These are phyloP conservation scores for Melanomma pulvis-pyrius DNA, from an alignment of 495 filamentous ascomycete genomes.

Conservation along the genomic window DNA sequence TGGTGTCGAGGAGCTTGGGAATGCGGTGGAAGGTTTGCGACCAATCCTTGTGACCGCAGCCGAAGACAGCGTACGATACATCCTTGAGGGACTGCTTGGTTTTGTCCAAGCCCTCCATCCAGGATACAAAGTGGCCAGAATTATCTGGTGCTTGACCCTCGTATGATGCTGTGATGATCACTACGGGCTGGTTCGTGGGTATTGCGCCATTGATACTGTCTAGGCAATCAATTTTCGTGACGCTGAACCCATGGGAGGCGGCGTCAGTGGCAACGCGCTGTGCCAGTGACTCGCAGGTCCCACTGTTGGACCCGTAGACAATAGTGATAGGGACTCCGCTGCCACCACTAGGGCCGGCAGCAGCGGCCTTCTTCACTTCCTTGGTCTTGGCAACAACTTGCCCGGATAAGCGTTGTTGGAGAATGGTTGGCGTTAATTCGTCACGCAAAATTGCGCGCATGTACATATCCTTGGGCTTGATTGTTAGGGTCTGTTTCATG, in stretches of 20 bases:
- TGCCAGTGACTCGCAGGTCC: slow-evolving; percentile 71
- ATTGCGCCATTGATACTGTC: slow-evolving; percentile 63
- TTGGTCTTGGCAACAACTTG: not conserved
- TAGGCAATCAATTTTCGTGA: slow-evolving; percentile 54
- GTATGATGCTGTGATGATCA: slow-evolving; percentile 68
- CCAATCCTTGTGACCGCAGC: slow-evolving; percentile 64
- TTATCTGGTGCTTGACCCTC: slow-evolving; percentile 74
- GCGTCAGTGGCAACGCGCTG: slow-evolving; percentile 62
- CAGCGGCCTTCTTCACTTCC: not conserved
- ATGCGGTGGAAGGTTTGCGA: slow-evolving; percentile 68
- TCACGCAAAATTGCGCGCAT: slow-evolving; percentile 65
- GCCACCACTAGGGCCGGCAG: not conserved
- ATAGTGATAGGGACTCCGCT: slow-evolving; percentile 59
- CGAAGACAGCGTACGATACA: slow-evolving; percentile 61
- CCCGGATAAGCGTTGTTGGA: slow-evolving; percentile 53
- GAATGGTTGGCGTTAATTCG: slow-evolving; percentile 57
- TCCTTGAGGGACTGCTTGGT: slow-evolving; percentile 8
- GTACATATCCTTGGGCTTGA: slow-evolving; percentile 70
- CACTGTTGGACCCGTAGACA: slow-evolving; percentile 71
- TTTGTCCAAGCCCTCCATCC: slow-evolving; percentile 53
- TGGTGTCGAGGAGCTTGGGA: slow-evolving; percentile 56
- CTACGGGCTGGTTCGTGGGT: slow-evolving; percentile 61
- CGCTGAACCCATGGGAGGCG: slow-evolving; percentile 56
- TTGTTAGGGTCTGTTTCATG: slow-evolving; percentile 54
- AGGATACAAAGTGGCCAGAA: slow-evolving; percentile 64